phyloP scores from a whole-genome alignment of 352 stramenopile genomes.

The Phytophthora megakarya region DNA sequence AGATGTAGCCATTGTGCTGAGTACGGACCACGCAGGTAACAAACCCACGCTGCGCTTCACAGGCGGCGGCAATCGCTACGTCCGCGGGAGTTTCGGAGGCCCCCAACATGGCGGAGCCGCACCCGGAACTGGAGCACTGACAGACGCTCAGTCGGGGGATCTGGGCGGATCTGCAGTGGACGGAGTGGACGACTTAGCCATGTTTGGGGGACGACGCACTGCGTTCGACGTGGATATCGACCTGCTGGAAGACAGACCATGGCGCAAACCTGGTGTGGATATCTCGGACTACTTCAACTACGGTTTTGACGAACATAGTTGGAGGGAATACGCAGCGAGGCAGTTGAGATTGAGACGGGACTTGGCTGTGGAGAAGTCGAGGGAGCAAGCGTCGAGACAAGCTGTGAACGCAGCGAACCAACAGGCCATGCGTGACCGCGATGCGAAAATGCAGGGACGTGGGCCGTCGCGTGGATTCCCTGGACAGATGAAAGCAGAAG shows the following conservation, averaged over 20 bases:
- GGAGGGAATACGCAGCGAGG: slow-evolving; percentile 78
- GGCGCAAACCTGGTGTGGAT: slow-evolving; percentile 90
- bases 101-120: slow-evolving; percentile 38
- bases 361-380: slow-evolving; percentile 70
- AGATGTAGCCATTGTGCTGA: slow-evolving; percentile 83
- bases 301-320: slow-evolving; percentile 90
- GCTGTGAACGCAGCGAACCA: slow-evolving; percentile 62
- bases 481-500: slow-evolving; percentile 32
- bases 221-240: slow-evolving; percentile 94
- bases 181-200: slow-evolving; percentile 69
- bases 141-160: slow-evolving; percentile 26
- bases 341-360: slow-evolving; percentile 78
- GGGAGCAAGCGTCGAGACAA: slow-evolving; percentile 82
- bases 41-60: slow-evolving; percentile 86
- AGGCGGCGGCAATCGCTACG: slow-evolving; percentile 73
- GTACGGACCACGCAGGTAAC: slow-evolving; percentile 54
- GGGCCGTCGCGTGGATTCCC: slow-evolving; percentile 36
- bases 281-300: slow-evolving; percentile 96
- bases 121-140: background rate
- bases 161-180: slow-evolving; percentile 15
- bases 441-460: slow-evolving; percentile 40
- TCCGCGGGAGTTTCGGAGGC: slow-evolving; percentile 61
- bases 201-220: slow-evolving; percentile 84
- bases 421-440: slow-evolving; percentile 42
- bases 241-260: slow-evolving; percentile 90